Base-by-base conservation (phyloP, 2,329 filamentous ascomycete species). In the Aspergillus fructus region DNA sequence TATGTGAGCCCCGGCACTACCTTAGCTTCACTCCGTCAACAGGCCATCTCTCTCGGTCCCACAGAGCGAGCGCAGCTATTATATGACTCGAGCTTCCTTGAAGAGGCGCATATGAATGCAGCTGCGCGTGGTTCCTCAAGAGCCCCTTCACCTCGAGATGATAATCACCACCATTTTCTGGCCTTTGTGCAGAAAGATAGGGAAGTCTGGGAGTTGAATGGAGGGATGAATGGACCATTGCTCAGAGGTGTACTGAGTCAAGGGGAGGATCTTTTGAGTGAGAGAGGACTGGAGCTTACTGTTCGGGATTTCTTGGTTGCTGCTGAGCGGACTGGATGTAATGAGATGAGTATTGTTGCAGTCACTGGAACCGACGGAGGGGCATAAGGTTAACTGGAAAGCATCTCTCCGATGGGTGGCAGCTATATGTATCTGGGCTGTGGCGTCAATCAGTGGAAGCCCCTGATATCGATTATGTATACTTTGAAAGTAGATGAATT, bases 21-120 rank as follows among this genome's bases (percentile, higher is more conserved):
- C 1, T 68, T 85, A 3, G 78, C 76, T n/a, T 65, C 65, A 13
- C 71, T 86, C 4, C 66, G 77, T n/a, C 66, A 74, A 15, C 65
- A 73, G 4, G 77, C 79, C 0, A 64, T 81, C 9, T 76, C 76
- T 0, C 75, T 83, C 33, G 65, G 66, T 5, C 77, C 78, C 7
- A 60, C 61, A 5, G 73, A 78, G 33, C 75, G 83, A n/a, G 82
- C 83, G 0, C 69, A 77, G 49, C 71, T 83, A 21, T 72, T 86
- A 5, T 81, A 84, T 58, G 72, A 84, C 7, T 66, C 61, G 0
- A 15, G 43, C 7, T 64, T 68, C 17, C 41, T 71, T 3, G 68
- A 71, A 51, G 43, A 63, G 12, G 68, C 68, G 5, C 65, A 69
- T 50, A 64, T 58, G 58, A 37, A 55, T 40, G 60, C 50, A 4